Evolutionary conservation across 192 early-diverging fungal species (phyloP).

Genomic region (Coemansia nantahalensis): DNA sequence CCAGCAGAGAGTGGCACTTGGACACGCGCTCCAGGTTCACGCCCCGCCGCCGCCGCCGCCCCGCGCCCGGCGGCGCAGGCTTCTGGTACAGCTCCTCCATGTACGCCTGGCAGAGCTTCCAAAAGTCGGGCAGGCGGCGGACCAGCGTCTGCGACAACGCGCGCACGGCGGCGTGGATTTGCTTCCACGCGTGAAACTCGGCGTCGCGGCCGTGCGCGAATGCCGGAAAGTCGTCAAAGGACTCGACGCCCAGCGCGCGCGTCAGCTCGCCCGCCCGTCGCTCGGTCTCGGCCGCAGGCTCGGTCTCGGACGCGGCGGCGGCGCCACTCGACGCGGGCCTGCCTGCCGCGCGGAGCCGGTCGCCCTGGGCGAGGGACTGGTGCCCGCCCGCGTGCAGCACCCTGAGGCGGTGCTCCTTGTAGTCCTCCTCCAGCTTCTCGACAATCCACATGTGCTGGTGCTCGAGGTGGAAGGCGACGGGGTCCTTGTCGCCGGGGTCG

Average conservation of each 20-base stretch:
- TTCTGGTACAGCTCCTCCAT: conserved; percentile 78
- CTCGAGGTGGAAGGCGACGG: conserved; percentile 85
- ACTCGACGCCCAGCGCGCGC: conserved; percentile 37
- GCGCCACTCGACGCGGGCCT: background rate
- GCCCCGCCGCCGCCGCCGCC: conserved; percentile 45
- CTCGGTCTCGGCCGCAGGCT: conserved; percentile 20
- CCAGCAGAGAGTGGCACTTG: conserved; percentile 49
- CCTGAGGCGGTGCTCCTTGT: conserved; percentile 56
- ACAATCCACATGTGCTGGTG: conserved; percentile 87
- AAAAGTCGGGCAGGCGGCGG: conserved; percentile 84
- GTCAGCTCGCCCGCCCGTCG: conserved; percentile 42
- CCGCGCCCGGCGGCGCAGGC: conserved; percentile 26
- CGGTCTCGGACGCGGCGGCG: background rate
- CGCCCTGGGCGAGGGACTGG: conserved; percentile 10
- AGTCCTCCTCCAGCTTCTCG: conserved; percentile 69
- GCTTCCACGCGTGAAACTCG: conserved; percentile 66
- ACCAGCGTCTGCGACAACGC: conserved; percentile 72
- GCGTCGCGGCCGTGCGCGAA: conserved; percentile 42
- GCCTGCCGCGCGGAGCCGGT: conserved; percentile 13
- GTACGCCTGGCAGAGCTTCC: conserved; percentile 83
- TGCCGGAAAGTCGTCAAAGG: conserved; percentile 38
- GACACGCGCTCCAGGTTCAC: conserved; percentile 48
- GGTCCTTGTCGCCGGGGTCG: conserved; percentile 73
- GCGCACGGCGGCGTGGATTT: conserved; percentile 66
- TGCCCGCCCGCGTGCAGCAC: conserved; percentile 26